Percentiles rank a stretch among this genome's conserved stretches.
Conservation (phyloP, 495 filamentous ascomycete species). For the Penicillium silybi region DNA sequence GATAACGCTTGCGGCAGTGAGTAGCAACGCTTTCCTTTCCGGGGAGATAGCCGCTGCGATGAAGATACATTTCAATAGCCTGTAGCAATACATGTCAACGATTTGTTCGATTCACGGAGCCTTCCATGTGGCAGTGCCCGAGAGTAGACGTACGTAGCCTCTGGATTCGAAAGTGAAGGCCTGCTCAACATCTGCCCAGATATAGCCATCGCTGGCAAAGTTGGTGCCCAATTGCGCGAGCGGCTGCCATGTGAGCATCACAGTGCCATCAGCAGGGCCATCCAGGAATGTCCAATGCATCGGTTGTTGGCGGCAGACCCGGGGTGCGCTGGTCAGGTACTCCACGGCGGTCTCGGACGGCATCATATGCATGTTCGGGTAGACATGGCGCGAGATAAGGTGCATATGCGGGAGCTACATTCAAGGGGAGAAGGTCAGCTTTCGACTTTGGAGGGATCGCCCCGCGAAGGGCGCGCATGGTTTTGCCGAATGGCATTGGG, state of each 20-base stretch:
- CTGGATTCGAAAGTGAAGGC: constrained; percentile 64
- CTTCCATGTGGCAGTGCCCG: neutral
- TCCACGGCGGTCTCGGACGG: constrained; percentile 67
- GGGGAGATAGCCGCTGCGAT: constrained; percentile 70
- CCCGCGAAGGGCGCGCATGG: neutral
- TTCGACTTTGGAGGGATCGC: constrained; percentile 3
- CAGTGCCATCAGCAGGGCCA: constrained; percentile 70
- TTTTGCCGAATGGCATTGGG: constrained; percentile 2
- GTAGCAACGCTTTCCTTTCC: constrained; percentile 64
- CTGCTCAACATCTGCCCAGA: constrained; percentile 80
- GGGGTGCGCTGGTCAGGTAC: constrained; percentile 75
- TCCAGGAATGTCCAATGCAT: constrained; percentile 93
- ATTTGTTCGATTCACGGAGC: neutral
- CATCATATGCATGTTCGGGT: constrained; percentile 61
- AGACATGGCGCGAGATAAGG: constrained; percentile 71
- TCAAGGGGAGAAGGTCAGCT: constrained; percentile 18
- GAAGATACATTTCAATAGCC: constrained; percentile 78
- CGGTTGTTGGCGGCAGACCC: constrained; percentile 66
- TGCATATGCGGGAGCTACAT: constrained; percentile 79
- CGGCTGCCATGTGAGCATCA: constrained; percentile 86
- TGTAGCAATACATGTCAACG: constrained; percentile 18
- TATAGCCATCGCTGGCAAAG: constrained; percentile 85
- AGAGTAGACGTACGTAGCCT: constrained; percentile 62
- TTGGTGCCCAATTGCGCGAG: constrained; percentile 57
- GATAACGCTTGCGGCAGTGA: constrained; percentile 78